A percentile compares a stretch with the other conserved stretches of the same genome.
Evolutionary conservation across 129 eudicot genomes (phyloP).

Genomic region (Chrysanthemum seticuspe): DNA sequence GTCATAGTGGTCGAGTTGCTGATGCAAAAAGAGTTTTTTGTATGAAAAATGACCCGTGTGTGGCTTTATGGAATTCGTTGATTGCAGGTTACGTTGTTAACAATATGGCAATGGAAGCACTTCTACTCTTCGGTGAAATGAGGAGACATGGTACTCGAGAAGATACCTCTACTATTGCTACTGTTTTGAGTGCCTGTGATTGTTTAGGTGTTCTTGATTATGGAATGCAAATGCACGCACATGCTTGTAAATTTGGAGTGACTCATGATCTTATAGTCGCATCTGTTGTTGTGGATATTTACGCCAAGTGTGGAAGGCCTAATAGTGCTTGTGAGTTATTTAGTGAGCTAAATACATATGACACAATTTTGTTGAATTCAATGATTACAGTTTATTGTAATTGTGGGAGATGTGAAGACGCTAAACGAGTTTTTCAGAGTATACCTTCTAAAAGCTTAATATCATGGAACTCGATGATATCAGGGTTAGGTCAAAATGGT

Average conservation of each 20-base stretch:
- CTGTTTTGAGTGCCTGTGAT: constrained; percentile 66
- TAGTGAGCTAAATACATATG: constrained; percentile 43
- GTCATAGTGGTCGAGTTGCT: constrained; percentile 53
- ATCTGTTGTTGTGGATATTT: constrained; percentile 61
- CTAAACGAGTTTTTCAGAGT: constrained; percentile 48
- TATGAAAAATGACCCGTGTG: constrained; percentile 40
- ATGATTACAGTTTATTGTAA: constrained; percentile 63
- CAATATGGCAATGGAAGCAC: constrained; percentile 42
- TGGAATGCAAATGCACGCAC: constrained; percentile 60
- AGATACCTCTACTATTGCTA: constrained; percentile 64
- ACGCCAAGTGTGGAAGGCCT: constrained; percentile 63
- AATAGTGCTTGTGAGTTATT: constrained; percentile 58
- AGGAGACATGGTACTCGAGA: constrained; percentile 46
- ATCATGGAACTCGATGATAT: constrained; percentile 89
- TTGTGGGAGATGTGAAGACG: constrained; percentile 73
- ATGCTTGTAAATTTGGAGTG: constrained; percentile 54
- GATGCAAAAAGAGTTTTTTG: constrained; percentile 62
- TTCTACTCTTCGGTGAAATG: constrained; percentile 49
- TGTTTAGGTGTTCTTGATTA: constrained; percentile 36
- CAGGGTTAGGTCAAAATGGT: constrained; percentile 84
- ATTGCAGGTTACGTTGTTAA: constrained; percentile 61
- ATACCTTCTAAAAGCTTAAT: constrained; percentile 66
- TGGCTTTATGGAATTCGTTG: constrained; percentile 74
- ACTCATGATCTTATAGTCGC: constrained; percentile 53
- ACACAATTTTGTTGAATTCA: constrained; percentile 73